Evolutionary conservation across 2,329 filamentous ascomycete species (phyloP), one percentile per base, ranked within the genome.

Genomic region (Ceratocystis huliohia): DNA sequence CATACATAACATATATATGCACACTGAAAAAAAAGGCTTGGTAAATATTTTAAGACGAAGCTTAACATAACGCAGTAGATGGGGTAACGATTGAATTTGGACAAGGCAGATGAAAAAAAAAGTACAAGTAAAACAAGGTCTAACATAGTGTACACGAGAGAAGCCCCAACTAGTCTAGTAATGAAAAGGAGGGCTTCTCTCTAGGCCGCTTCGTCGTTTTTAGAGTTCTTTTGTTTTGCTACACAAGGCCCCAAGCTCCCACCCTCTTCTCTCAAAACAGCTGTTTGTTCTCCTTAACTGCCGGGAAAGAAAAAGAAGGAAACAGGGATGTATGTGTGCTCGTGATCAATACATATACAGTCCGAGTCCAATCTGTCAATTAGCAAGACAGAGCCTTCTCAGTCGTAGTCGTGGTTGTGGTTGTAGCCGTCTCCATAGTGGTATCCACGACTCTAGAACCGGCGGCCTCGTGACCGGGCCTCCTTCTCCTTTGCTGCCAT

Each of bases 401-500:
- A 20, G 48, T 50, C 13, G n/a, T 22, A 22, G 48, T 41, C 13
- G 37, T 50, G 8, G 48, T 13, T n/a, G 20, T 50, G 8, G 48
- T 20, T 20, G 48, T 50, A 50, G 48, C 22, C n/a, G 13, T 22
- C 7, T 50, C 48, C 48, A 22, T 50, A 50, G 48, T 22, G n/a
- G 48, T 25, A 20, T 22, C 48, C 20, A 17, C 53, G 15, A 30
- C 56, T 37, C 33, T 63, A 61, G 45, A 61, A 44, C 46, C 67
- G 66, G 41, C 69, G 66, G 53, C 76, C 61, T 66, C 68, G 73
- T 66, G 65, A 67, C 65, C 71, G 70, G 59, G 68, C 68, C 73
- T 76, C 75, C 72, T 77, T 78, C 72, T 79, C 77, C 68, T 73
- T 76, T 53, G 78, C 74, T 3, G 69, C 68, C 68, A 70, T 69